phyloP scores from a whole-genome alignment of 202 grass and related monocot genomes.

The Alloteropsis angusta region DNA sequence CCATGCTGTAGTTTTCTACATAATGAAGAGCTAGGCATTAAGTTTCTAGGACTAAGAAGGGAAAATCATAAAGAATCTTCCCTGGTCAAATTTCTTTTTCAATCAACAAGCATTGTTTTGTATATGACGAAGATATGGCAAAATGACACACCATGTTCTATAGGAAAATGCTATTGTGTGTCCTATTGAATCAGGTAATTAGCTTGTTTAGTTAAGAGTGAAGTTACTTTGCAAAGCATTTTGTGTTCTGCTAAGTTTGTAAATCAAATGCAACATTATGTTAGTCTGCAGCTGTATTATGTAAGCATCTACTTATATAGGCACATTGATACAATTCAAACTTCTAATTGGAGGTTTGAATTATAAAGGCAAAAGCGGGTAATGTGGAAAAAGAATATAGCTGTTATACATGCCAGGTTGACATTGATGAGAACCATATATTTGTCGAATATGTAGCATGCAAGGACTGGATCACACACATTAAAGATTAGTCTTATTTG shows the following conservation, averaged over 20 bases:
- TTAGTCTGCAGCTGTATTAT: neutral
- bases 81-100: neutral
- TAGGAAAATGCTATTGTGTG: neutral
- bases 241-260: neutral
- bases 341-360: too few relatives aligned
- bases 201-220: neutral
- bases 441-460: neutral
- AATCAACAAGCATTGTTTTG: neutral
- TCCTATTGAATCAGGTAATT: neutral
- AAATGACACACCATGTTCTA: neutral
- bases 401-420: neutral
- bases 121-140: neutral
- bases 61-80: neutral
- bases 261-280: neutral
- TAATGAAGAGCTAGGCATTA: neutral
- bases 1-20: neutral
- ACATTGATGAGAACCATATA: neutral
- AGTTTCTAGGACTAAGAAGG: neutral
- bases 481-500: neutral
- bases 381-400: neutral
- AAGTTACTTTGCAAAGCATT: neutral
- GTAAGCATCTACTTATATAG: neutral
- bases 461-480: neutral
- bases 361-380: neutral
- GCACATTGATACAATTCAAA: neutral